Base-by-base conservation (phyloP, 2,329 filamentous ascomycete species). In the Penicillium sp. region DNA sequence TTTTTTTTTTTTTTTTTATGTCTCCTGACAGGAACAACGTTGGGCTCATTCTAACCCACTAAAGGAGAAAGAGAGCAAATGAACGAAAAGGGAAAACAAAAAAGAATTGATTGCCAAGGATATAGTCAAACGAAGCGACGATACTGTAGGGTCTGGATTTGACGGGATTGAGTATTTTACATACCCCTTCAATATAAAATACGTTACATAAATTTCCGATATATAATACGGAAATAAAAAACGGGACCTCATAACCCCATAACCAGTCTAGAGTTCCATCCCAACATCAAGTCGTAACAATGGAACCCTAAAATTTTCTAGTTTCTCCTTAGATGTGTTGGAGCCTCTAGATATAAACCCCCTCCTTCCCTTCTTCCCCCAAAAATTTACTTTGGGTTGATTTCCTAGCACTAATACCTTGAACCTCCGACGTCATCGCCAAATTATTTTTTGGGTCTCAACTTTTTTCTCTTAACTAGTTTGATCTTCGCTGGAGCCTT, bases 321-420 rank as follows among this genome's bases (percentile, higher is more conserved):
- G 53, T 59, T 46, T 67, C 59, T 56, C 57, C 52, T 51, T 63
- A 56, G 60, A 57, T 60, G 60, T 16, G 44, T 47, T 60, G 60
- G 56, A 61, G 58, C 57, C 60, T 64, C 63, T 66, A 54, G 51
- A 64, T 67, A 66, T 67, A 68, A 68, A 64, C 57, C 45, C 52
- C 47, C 48, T 52, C 55, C 29, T 54, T 62, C 55, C 59, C 59
- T 41, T 19, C n/a, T 10, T 19, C 16, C n/a, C 8, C 19, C 4
- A 21, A 41, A 41, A 41, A 21, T 14, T 11, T 22, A 41, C 5
- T 57, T 62, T 54, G 52, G 19, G 35, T 41, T 60, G 48, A 26
- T 19, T 35, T 53, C 49, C 53, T 55, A 57, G 49, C 49, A 33
- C 52, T 57, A n/a, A 45, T 13, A 44, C 45, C 44, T 31, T 50